Base-by-base conservation (phyloP, 768 basidiomycete species). In the Lactarius indigo region DNA sequence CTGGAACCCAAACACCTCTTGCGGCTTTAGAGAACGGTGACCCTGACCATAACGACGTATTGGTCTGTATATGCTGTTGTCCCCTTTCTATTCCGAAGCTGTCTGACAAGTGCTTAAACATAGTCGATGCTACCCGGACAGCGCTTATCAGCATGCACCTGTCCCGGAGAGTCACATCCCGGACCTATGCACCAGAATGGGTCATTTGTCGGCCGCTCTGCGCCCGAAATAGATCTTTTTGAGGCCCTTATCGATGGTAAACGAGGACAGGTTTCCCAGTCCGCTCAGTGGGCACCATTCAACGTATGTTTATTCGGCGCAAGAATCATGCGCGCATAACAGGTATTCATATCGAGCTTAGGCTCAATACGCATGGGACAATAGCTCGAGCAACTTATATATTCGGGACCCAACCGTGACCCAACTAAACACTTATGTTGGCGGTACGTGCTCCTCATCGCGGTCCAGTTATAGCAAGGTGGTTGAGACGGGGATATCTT, bases 211-310 rank as follows among this genome's bases (percentile, higher is more conserved):
- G 95, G 94, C 1, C 81, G 95, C 26, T 76, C 89, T 3, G 92
- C 94, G 5, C 94, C 94, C 1, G 94, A 96, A 75, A 95, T 96
- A 59, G 95, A 96, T 75, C 75, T 96, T 56, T 88, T 96, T 65
- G 95, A 96, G 78, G 93, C 94, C 8, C 87, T 90, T 77, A 83
- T 83, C 70, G 83, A 76, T 68, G 78, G 74, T 44, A 75, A 71
- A 13, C 82, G 74, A 6, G 84, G 82, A 15, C 81, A 86, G 66
- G 92, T 96, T 20, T 94, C 92, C 15, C 92, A 95, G 74, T 90
- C 88, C 17, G 90, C 85, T 30, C 94, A 96, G 76, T 91, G 87
- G 86, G 89, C 85, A 69, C 89, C 89, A 68, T 71, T 70, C 58
- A 60, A 63, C 55, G 56, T 70, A 56, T 57, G 59, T 60, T 50